Evolutionary conservation across 164 flowering plant species (phyloP).

Genomic region (Echeveria elegans): DNA sequence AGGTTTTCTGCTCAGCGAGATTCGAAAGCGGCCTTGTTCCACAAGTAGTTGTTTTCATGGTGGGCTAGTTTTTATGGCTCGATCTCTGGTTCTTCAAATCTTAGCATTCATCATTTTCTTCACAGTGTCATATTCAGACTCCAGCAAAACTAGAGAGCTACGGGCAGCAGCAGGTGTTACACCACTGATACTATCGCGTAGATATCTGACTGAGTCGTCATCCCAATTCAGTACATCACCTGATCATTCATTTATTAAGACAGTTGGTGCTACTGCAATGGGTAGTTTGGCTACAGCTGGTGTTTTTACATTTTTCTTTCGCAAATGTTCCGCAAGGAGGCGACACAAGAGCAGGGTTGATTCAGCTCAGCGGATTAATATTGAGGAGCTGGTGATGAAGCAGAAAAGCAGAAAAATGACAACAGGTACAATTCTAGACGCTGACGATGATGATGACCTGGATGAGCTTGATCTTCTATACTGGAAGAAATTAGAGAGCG

Average conservation of each 20-base stretch:
- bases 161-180: not conserved
- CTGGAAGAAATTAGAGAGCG: conserved; percentile 39
- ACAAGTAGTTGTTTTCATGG: conserved; percentile 26
- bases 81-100: conserved; percentile 12
- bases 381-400: conserved; percentile 15
- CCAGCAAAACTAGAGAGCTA: conserved; percentile 23
- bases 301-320: conserved; percentile 34
- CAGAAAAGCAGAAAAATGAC: conserved; percentile 26
- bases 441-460: conserved; percentile 25
- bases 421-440: conserved; percentile 59
- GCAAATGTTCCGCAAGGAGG: conserved; percentile 10
- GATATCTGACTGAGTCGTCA: conserved; percentile 9
- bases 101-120: conserved; percentile 13
- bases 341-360: not conserved
- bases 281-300: conserved; percentile 39
- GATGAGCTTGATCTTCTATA: conserved; percentile 56
- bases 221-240: not conserved
- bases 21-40: conserved; percentile 22
- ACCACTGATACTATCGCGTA: not conserved
- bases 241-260: conserved; percentile 22
- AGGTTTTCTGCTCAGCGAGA: not conserved
- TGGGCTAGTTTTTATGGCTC: conserved; percentile 8
- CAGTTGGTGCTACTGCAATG: conserved; percentile 48
- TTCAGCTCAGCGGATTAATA: conserved; percentile 4
- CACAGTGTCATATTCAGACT: conserved; percentile 20